These are phyloP conservation scores for Tylopilus cervinicoccineus DNA, from an alignment of 768 basidiomycete species.

Conservation along the genomic window DNA sequence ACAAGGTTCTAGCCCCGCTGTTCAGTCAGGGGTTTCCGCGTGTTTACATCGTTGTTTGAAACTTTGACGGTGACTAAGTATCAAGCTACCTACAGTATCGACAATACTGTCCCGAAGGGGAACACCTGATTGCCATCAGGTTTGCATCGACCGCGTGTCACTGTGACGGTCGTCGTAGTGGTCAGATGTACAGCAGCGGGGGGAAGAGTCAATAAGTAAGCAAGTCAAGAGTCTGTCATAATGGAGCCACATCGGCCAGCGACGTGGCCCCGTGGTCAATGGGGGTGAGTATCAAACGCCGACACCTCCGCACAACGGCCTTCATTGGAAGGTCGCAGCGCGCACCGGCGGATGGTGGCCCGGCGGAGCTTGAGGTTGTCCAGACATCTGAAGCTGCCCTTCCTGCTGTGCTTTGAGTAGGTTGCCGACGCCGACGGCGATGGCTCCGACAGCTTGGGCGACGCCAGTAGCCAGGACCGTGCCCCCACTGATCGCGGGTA, in stretches of 20 bases:
- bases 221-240: slow-evolving; percentile 15
- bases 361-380: slow-evolving; percentile 12
- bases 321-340: slow-evolving; percentile 30
- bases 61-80: slow-evolving; percentile 18
- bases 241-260: slow-evolving; percentile 22
- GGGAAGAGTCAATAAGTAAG: slow-evolving; percentile 21
- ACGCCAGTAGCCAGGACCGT: slow-evolving; percentile 69
- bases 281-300: not conserved
- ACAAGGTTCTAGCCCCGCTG: slow-evolving; percentile 23
- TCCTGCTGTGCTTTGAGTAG: slow-evolving; percentile 49
- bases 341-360: slow-evolving; percentile 26
- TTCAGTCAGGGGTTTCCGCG: slow-evolving; percentile 20
- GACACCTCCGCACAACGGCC: not conserved
- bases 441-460: slow-evolving; percentile 74
- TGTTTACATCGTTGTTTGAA: slow-evolving; percentile 27
- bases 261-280: slow-evolving; percentile 10
- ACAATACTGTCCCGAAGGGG: slow-evolving; percentile 7
- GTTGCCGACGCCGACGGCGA: slow-evolving; percentile 70
- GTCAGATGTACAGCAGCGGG: slow-evolving; percentile 7
- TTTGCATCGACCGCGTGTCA: slow-evolving; percentile 4
- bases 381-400: slow-evolving; percentile 29
- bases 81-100: slow-evolving; percentile 15
- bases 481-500: slow-evolving; percentile 69
- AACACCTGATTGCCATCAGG: slow-evolving; percentile 14
- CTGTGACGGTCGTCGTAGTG: slow-evolving; percentile 7